Conservation (phyloP, 1,139 yeast genomes). For the Zhuliangozyma parablackwelliae region DNA sequence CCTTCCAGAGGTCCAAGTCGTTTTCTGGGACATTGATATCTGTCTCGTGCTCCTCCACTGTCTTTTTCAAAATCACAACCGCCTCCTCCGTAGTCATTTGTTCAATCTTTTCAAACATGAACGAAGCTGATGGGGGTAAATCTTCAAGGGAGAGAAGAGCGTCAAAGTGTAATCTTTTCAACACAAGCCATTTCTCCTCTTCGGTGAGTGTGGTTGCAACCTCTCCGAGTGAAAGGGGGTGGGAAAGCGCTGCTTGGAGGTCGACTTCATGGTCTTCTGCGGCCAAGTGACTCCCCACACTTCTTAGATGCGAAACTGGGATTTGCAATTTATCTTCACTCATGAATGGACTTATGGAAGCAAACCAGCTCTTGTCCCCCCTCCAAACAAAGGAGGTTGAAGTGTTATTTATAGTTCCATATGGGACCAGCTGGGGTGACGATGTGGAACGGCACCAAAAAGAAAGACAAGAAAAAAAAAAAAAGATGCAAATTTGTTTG, state of each 20-base stretch:
- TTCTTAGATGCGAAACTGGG: background rate
- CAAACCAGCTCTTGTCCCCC: no score
- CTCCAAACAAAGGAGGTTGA: no score
- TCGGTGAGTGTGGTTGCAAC: slow-evolving; percentile 22
- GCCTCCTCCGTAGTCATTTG: slow-evolving; percentile 18
- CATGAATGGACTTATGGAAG: no score
- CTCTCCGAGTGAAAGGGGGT: slow-evolving; percentile 18
- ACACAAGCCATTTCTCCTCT: slow-evolving; percentile 23
- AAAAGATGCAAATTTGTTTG: no score
- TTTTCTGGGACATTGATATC: slow-evolving; percentile 20
- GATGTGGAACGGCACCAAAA: no score
- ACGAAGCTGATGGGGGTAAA: slow-evolving; percentile 22
- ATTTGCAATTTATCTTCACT: no score
- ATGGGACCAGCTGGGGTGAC: no score
- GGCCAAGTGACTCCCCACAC: slow-evolving; percentile 3
- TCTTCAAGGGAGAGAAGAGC: slow-evolving; percentile 23
- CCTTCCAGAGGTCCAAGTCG: slow-evolving; percentile 2
- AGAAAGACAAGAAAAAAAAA: no score
- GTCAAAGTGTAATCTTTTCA: slow-evolving; percentile 24
- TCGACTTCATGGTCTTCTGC: slow-evolving; percentile 14
- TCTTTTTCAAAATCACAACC: slow-evolving; percentile 15
- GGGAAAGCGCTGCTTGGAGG: slow-evolving; percentile 12
- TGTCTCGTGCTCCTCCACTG: slow-evolving; percentile 15
- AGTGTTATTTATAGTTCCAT: no score
- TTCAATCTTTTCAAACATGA: slow-evolving; percentile 28